These are phyloP conservation scores for Leishmania lainsoni DNA, from an alignment of 208 protist species.

Conservation along the genomic window DNA sequence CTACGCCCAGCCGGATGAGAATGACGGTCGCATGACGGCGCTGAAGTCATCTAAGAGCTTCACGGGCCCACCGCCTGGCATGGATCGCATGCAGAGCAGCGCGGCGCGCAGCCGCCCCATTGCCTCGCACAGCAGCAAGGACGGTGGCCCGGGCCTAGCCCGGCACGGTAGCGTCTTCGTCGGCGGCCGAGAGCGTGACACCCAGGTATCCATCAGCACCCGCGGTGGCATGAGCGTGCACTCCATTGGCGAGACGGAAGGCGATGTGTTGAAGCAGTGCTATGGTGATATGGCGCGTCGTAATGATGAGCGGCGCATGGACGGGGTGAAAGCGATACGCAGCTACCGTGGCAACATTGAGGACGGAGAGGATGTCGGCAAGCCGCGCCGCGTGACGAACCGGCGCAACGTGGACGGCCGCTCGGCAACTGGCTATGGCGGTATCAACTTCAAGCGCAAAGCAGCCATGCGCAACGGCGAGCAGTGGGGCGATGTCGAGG, in stretches of 20 bases:
- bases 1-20: neutral
- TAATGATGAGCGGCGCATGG: constrained; percentile 34
- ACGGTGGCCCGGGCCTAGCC: constrained; percentile 33
- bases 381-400: constrained; percentile 59
- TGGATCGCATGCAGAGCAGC: constrained; percentile 32
- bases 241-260: constrained; percentile 31
- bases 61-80: constrained; percentile 32
- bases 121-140: constrained; percentile 22
- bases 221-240: constrained; percentile 39
- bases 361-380: constrained; percentile 57
- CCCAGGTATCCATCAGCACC: constrained; percentile 51
- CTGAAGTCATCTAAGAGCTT: constrained; percentile 47
- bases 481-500: constrained; percentile 59
- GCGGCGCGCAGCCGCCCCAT: constrained; percentile 30
- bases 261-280: constrained; percentile 49
- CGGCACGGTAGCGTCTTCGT: constrained; percentile 56
- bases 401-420: constrained; percentile 40
- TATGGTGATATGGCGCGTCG: constrained; percentile 76
- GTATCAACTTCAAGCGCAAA: constrained; percentile 67
- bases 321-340: constrained; percentile 50
- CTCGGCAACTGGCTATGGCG: constrained; percentile 62
- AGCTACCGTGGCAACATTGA: constrained; percentile 59
- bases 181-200: constrained; percentile 45
- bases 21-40: neutral
- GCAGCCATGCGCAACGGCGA: constrained; percentile 61